A percentile compares a stretch with the other conserved stretches of the same genome.
These are phyloP conservation scores for Chenopodium berlandieri DNA, from an alignment of 148 eudicot genomes.

Conservation along the genomic window DNA sequence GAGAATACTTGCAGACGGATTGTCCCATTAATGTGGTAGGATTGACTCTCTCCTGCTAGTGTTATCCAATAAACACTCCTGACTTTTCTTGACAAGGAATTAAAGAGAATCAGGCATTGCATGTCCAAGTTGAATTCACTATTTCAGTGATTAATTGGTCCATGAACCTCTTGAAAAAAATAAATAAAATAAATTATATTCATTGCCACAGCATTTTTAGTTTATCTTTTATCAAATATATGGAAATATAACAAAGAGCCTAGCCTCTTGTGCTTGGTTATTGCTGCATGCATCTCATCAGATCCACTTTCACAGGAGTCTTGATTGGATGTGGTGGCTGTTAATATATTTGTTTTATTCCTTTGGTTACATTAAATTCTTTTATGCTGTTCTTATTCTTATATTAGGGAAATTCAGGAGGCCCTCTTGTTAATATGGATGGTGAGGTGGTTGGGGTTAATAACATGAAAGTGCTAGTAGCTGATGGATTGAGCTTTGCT, in stretches of 20 bases:
- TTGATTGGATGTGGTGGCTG: background rate
- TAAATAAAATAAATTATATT: background rate
- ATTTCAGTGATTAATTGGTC: background rate
- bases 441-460: conserved; percentile 92
- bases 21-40: conserved; percentile 81
- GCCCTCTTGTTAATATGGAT: conserved; percentile 90
- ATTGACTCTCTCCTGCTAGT: background rate
- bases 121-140: background rate
- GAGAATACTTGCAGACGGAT: conserved; percentile 91
- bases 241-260: background rate
- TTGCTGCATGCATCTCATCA: background rate
- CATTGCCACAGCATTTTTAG: background rate
- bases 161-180: background rate
- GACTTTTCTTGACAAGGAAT: background rate
- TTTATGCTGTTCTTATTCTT: background rate
- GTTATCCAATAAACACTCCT: background rate
- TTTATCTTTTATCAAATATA: background rate
- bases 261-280: background rate
- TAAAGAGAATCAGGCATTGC: background rate
- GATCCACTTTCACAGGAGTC: background rate
- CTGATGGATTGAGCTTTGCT: conserved; percentile 89
- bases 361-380: background rate
- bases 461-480: conserved; percentile 71
- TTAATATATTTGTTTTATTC: background rate
- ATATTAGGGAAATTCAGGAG: conserved; percentile 91